Evolutionary conservation across 768 basidiomycete genomes (phyloP), one percentile per base, ranked within the genome.

Genomic region (Lentinula edodes): DNA sequence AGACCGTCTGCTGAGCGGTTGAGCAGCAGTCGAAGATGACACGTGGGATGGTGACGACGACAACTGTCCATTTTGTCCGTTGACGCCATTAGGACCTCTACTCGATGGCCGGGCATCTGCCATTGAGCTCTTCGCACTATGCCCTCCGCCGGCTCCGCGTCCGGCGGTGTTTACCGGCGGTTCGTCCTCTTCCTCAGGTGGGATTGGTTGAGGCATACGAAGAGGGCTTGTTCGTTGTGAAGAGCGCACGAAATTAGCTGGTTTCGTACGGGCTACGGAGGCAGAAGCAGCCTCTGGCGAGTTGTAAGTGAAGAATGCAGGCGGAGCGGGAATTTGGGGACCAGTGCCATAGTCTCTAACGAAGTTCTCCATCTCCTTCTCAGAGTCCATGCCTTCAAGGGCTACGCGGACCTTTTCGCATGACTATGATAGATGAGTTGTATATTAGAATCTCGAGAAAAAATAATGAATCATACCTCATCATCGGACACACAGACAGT

Each of bases 401-500:
- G 84, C 78, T 38, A 87, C 79, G 38, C 90, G 80, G 45, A 89
- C 74, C 20, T 81, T 76, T 73, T 91, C 89, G 70, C 89, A 90
- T 0, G 86, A 86, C 89, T 90, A 48, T 32, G 4, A 52, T 18
- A 36, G 38, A 20, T 54, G 46, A 20, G 56, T 45, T 58, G 35
- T 9, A 23, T 62, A 54, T 16, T 20, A 36, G 38, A 3, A 36
- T 3, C 52, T 51, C 60, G 39, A 18, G 18, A 18, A 35, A 35
- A 34, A 20, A 48, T 20, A 39, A 66, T 57, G 42, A 45, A 7
- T 76, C 82, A 63, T 68, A 94, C 93, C 85, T 96, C 93, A 67
- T 99, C 97, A 70, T 98, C 97, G 10, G 87, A 78, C 16, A 99
- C 95, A 67, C 97, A 98, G 13, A 95, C 91, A 10, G 90, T 92